These are phyloP conservation scores for Puccinia polysora DNA, from an alignment of 1,284 basidiomycete genomes.

Conservation along the genomic window DNA sequence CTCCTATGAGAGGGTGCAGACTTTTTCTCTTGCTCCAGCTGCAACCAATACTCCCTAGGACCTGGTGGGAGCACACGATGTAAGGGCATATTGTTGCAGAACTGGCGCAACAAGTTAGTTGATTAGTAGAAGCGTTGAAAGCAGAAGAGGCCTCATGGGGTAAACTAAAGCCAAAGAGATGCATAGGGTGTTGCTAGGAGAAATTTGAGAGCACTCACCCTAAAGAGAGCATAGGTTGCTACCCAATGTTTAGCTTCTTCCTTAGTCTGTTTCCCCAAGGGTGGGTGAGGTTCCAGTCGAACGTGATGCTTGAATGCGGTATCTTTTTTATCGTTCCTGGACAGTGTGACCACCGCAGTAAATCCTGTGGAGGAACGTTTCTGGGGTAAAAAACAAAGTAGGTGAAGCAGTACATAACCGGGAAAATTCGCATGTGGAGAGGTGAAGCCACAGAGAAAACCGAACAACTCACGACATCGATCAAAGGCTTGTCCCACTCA, in stretches of 20 bases:
- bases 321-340: constrained; percentile 52
- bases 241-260: constrained; percentile 52
- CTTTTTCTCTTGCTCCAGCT: constrained; percentile 51
- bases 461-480: constrained; percentile 47
- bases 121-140: not conserved
- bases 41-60: constrained; percentile 52
- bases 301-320: constrained; percentile 49
- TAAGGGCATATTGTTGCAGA: constrained; percentile 48
- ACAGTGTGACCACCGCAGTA: constrained; percentile 50
- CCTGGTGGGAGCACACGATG: constrained; percentile 51
- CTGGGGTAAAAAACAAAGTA: constrained; percentile 6
- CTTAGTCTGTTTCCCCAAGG: constrained; percentile 46
- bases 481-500: constrained; percentile 50
- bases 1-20: constrained; percentile 48
- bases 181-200: not conserved
- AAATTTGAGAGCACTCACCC: constrained; percentile 43
- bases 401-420: not conserved
- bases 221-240: constrained; percentile 53
- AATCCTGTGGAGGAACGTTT: constrained; percentile 40
- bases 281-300: constrained; percentile 51
- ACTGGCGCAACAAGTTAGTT: not conserved
- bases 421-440: not conserved
- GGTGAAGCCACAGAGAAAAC: not conserved
- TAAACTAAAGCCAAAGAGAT: not conserved
- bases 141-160: not conserved